Conservation (phyloP, 345 rosid genomes). For the Euphorbia tirucalli region DNA sequence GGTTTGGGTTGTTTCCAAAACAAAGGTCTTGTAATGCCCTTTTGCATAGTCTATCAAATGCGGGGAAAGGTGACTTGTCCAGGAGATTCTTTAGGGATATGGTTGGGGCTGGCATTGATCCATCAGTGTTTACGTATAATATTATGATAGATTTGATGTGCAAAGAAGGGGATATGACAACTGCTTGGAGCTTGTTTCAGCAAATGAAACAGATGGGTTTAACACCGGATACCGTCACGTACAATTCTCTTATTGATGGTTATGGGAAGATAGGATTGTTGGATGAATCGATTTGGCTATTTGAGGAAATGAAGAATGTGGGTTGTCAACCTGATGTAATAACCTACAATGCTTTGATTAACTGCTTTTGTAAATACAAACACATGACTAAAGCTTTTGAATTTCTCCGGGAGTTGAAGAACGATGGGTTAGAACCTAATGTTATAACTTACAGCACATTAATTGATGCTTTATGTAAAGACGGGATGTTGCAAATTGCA, state of each 20-base stretch:
- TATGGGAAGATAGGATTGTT: conserved; percentile 55
- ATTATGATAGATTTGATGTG: conserved; percentile 65
- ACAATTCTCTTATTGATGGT: conserved; percentile 69
- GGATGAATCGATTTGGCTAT: conserved; percentile 40
- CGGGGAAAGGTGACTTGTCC: conserved; percentile 29
- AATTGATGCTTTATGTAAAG: conserved; percentile 69
- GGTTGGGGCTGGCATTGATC: conserved; percentile 47
- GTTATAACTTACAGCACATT: conserved; percentile 65
- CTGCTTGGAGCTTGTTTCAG: conserved; percentile 47
- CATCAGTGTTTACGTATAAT: conserved; percentile 56
- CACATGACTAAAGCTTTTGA: conserved; percentile 41
- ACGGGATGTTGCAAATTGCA: conserved; percentile 63
- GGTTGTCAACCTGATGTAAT: conserved; percentile 55
- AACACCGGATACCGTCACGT: conserved; percentile 63
- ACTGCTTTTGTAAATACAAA: conserved; percentile 56
- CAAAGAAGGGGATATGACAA: conserved; percentile 56
- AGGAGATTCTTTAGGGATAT: conserved; percentile 51
- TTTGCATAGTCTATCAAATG: conserved; percentile 46
- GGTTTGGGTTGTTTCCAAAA: conserved; percentile 55
- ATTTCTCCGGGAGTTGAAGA: conserved; percentile 56
- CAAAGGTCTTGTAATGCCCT: conserved; percentile 63
- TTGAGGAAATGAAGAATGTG: conserved; percentile 56
- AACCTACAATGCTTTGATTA: conserved; percentile 59
- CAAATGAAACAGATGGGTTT: conserved; percentile 56
- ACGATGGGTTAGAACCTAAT: conserved; percentile 48